Conservation (phyloP, 805 yeast species). For the Scheffersomyces ergatensis region DNA sequence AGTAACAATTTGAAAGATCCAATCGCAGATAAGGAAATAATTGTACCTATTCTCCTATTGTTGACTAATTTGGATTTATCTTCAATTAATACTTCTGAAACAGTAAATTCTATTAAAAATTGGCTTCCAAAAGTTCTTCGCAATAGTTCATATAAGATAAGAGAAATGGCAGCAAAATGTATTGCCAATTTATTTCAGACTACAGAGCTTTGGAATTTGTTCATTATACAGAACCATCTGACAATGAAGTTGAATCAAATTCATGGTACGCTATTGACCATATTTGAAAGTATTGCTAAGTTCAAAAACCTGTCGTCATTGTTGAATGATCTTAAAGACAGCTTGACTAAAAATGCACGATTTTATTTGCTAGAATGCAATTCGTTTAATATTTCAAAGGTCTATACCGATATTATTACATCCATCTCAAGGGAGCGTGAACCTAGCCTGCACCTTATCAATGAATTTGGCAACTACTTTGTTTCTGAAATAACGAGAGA, state of each 20-base stretch:
- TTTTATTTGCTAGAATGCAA: background rate
- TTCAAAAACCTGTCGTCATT: background rate
- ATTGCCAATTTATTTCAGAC: slow-evolving; percentile 35
- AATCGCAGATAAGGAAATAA: slow-evolving; percentile 48
- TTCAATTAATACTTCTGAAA: slow-evolving; percentile 14
- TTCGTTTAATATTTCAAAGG: background rate
- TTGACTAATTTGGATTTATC: slow-evolving; percentile 61
- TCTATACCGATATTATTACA: background rate
- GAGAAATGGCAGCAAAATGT: slow-evolving; percentile 83
- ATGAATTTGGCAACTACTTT: slow-evolving; percentile 1
- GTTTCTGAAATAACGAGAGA: background rate
- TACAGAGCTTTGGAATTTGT: slow-evolving; percentile 15
- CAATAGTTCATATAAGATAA: slow-evolving; percentile 70
- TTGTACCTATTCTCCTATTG: slow-evolving; percentile 75
- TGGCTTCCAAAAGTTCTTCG: slow-evolving; percentile 35
- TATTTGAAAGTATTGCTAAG: slow-evolving; percentile 15
- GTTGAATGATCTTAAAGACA: background rate
- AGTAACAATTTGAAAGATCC: slow-evolving; percentile 19
- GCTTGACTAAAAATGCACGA: background rate
- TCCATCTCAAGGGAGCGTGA: background rate
- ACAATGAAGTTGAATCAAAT: slow-evolving; percentile 7
- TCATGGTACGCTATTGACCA: slow-evolving; percentile 62
- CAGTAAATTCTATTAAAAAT: background rate
- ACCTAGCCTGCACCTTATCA: background rate
- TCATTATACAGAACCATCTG: background rate